A percentile compares a stretch with the other conserved stretches of the same genome.
These are phyloP conservation scores for Wickerhamomyces queroliae DNA, from an alignment of 805 yeast species.

Conservation along the genomic window DNA sequence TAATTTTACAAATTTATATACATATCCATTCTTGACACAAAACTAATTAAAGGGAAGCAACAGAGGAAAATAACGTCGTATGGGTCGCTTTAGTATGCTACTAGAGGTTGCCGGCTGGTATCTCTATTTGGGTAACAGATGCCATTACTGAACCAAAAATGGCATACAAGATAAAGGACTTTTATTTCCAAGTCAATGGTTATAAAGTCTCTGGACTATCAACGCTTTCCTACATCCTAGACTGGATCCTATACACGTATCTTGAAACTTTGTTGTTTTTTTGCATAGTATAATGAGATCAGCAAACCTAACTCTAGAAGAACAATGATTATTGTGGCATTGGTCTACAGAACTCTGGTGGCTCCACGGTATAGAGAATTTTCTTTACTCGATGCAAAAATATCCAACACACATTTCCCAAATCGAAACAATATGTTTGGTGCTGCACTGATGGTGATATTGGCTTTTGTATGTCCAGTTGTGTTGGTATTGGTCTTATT, in stretches of 20 bases:
- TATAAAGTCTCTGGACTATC: conserved; percentile 23
- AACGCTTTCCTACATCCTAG: conserved; percentile 24
- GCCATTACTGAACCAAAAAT: conserved; percentile 4
- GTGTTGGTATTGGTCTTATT: conserved; percentile 20
- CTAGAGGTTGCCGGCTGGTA: too few relatives aligned
- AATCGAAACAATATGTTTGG: conserved; percentile 28
- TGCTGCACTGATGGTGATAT: conserved; percentile 23
- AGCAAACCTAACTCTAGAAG: not conserved
- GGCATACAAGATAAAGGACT: conserved; percentile 13
- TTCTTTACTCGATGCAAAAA: conserved; percentile 25
- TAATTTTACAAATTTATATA: too few relatives aligned
- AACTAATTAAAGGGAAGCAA: not conserved
- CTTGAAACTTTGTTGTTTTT: not conserved
- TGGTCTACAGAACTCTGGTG: conserved; percentile 24
- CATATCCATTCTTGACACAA: too few relatives aligned
- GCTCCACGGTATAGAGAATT: conserved; percentile 38
- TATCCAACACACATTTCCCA: conserved; percentile 29
- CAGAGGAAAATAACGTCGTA: not conserved
- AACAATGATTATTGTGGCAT: conserved; percentile 14
- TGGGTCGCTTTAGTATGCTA: too few relatives aligned
- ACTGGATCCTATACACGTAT: conserved; percentile 24
- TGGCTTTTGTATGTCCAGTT: conserved; percentile 28
- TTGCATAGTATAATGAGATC: not conserved
- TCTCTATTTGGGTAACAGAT: not conserved
- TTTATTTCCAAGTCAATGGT: conserved; percentile 20